These are phyloP conservation scores for Panaeolus papilionaceus DNA, from an alignment of 768 basidiomycete species.

Conservation along the genomic window DNA sequence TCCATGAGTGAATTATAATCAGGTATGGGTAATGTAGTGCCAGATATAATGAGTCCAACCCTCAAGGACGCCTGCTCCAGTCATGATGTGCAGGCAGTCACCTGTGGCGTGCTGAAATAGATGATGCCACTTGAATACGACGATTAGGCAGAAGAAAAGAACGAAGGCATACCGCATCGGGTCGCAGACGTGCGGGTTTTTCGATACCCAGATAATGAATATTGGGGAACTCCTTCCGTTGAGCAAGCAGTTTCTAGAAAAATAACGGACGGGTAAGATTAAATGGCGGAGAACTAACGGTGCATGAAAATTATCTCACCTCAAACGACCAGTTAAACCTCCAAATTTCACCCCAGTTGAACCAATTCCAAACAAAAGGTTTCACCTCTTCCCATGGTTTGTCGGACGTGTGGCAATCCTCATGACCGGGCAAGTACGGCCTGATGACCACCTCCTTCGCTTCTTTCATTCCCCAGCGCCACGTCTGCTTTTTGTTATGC, in stretches of 20 bases:
- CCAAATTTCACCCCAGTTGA: conserved; percentile 70
- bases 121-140: background rate
- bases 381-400: conserved; percentile 53
- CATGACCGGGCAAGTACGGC: conserved; percentile 70
- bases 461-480: conserved; percentile 23
- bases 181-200: conserved; percentile 63
- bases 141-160: background rate
- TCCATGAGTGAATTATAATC: background rate
- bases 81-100: conserved; percentile 56
- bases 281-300: background rate
- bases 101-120: conserved; percentile 43
- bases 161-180: conserved; percentile 60
- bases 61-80: conserved; percentile 56
- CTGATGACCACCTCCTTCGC: conserved; percentile 54
- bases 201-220: conserved; percentile 68
- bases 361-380: conserved; percentile 55
- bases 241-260: conserved; percentile 46
- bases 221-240: conserved; percentile 49
- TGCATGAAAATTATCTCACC: conserved; percentile 41
- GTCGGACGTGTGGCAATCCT: conserved; percentile 59
- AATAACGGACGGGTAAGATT: conserved; percentile 15
- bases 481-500: conserved; percentile 28
- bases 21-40: conserved; percentile 43
- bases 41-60: conserved; percentile 58
- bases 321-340: conserved; percentile 64